phyloP scores from a whole-genome alignment of 495 filamentous ascomycete genomes.

The Lophium mytilinum region DNA sequence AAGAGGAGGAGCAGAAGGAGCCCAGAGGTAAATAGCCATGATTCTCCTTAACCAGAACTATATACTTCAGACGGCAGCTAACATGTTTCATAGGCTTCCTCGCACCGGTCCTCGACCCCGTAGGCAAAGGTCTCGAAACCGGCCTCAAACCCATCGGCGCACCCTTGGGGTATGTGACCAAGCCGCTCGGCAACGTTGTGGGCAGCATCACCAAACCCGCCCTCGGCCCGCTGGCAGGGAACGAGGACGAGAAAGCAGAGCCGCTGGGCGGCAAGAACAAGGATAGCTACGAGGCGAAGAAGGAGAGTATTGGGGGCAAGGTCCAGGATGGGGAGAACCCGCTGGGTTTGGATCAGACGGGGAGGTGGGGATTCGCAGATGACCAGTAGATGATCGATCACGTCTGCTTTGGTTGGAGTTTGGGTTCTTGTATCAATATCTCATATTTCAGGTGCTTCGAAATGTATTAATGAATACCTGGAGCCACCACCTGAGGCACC shows the following conservation, averaged over 20 bases:
- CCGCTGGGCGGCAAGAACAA: constrained; percentile 27
- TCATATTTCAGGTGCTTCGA: too few species aligned
- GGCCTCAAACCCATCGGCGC: constrained; percentile 24
- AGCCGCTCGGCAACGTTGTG: constrained; percentile 19
- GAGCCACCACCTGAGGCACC: too few species aligned
- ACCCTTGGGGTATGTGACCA: constrained; percentile 14
- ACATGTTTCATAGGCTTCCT: background rate
- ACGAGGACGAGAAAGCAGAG: constrained; percentile 21
- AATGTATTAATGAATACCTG: too few species aligned
- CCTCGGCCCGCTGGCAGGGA: constrained; percentile 20
- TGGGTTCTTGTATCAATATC: too few species aligned
- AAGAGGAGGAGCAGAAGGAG: constrained; percentile 15
- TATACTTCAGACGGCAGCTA: background rate
- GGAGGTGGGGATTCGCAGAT: constrained; percentile 27
- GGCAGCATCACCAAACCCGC: constrained; percentile 25
- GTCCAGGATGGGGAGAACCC: constrained; percentile 30
- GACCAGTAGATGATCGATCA: constrained; percentile 6
- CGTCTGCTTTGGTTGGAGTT: too few species aligned
- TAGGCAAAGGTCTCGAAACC: constrained; percentile 20
- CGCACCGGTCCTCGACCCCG: constrained; percentile 10
- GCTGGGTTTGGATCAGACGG: constrained; percentile 27
- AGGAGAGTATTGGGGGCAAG: constrained; percentile 27
- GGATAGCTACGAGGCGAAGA: constrained; percentile 24
- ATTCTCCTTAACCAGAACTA: background rate
- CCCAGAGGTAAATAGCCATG: background rate